Evolutionary conservation across 331 rosid genomes (phyloP).

Genomic region (Pyracantha coccinea): DNA sequence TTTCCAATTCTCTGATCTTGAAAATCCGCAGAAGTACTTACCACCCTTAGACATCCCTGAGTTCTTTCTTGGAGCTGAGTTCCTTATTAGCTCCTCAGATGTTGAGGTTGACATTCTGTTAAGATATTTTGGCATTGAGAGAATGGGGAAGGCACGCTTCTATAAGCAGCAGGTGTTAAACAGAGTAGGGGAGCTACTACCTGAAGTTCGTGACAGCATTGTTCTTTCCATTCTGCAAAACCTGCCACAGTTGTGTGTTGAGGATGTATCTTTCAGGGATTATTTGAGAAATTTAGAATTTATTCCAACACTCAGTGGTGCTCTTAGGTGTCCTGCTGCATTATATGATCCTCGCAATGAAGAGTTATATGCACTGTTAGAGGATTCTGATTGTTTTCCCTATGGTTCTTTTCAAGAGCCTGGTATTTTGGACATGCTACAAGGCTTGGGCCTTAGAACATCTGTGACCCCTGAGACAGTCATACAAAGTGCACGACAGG

Average conservation of each 20-base stretch:
- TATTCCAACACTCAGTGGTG: conserved; percentile 55
- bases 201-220: conserved; percentile 73
- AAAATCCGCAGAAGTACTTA: conserved; percentile 71
- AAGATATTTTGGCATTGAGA: conserved; percentile 70
- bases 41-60: conserved; percentile 75
- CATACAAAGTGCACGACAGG: conserved; percentile 69
- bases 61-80: conserved; percentile 66
- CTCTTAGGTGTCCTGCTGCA: conserved; percentile 62
- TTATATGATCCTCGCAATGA: conserved; percentile 89
- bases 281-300: conserved; percentile 65
- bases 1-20: conserved; percentile 64
- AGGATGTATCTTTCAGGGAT: conserved; percentile 66
- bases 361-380: conserved; percentile 76
- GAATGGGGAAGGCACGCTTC: conserved; percentile 82
- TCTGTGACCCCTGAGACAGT: conserved; percentile 73
- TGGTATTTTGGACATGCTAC: conserved; percentile 65
- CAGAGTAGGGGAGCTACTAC: conserved; percentile 64
- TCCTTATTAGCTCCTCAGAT: conserved; percentile 53
- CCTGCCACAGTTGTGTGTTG: conserved; percentile 74
- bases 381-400: conserved; percentile 79
- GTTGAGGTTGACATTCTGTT: conserved; percentile 65
- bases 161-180: conserved; percentile 55
- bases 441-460: conserved; percentile 83
- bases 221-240: conserved; percentile 70
- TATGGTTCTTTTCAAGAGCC: conserved; percentile 61